Conservation (phyloP, 2,329 filamentous ascomycete species). For the Penicillium oxalicum region DNA sequence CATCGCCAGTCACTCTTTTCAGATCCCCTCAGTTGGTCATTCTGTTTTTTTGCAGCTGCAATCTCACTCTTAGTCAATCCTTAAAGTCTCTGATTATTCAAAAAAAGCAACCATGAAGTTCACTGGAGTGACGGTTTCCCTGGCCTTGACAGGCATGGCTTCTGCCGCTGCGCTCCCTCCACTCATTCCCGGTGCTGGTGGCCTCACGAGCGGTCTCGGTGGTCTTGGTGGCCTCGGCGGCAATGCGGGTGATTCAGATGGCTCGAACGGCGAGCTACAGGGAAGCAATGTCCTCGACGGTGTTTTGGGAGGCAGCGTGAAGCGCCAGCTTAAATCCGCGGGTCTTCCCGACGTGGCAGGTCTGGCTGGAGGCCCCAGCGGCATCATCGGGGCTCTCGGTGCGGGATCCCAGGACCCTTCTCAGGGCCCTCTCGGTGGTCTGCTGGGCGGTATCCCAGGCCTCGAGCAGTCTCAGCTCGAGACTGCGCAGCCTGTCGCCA, state of each 20-base stretch:
- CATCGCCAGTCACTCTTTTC: constrained; percentile 19
- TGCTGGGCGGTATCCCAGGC: no score
- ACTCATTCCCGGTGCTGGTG: no score
- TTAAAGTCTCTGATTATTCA: constrained; percentile 5
- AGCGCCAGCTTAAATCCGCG: neutral
- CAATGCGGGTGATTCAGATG: neutral
- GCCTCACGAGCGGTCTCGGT: no score
- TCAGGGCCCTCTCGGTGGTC: no score
- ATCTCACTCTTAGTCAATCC: constrained; percentile 17
- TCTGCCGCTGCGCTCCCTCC: constrained; percentile 26
- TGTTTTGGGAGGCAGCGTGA: neutral
- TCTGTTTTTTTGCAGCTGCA: neutral
- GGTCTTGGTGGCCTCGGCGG: constrained; percentile 2
- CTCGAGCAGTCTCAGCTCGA: constrained; percentile 7
- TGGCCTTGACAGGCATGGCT: constrained; percentile 27
- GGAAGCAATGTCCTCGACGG: neutral
- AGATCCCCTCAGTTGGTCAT: constrained; percentile 2
- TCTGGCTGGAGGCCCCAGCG: neutral
- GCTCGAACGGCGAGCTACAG: no score
- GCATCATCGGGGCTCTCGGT: constrained; percentile 11
- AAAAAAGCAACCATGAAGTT: constrained; percentile 31
- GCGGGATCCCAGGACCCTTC: neutral
- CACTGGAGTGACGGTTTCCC: constrained; percentile 28
- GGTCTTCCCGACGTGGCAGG: no score
- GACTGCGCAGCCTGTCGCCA: constrained; percentile 2